Base-by-base conservation (phyloP, 2,329 filamentous ascomycete genomes). In the Diaporthe capsici region DNA sequence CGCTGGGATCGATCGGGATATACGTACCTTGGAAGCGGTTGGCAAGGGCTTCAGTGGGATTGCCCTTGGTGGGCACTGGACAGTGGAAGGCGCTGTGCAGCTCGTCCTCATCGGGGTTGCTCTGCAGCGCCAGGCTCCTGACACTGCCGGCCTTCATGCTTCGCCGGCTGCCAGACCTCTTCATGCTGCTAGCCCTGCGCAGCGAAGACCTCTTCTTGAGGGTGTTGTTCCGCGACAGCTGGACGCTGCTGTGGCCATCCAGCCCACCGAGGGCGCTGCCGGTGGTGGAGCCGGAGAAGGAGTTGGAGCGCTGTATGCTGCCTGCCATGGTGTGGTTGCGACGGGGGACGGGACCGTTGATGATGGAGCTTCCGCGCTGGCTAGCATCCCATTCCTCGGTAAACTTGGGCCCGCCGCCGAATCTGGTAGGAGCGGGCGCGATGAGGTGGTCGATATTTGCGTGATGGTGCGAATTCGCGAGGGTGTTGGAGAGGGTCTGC, bases 91-190 rank as follows among this genome's bases (percentile, higher is more conserved):
- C 95, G 84, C 94, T 98, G 82, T 96, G 94, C 79, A 89, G 88
- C 82, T 95, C 92, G 76, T 93, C 91, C 76, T 91, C 89, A 76
- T 95, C 93, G 42, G 88, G 88, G 7, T 88, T 90, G 76, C 94
- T 92, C 76, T 94, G 94, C 74, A 95, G 86, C 37, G 90, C 92
- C 75, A 98, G 88, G 80, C 95, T 97, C 80, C 92, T 92, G 71
- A 98, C 95, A 82, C 95, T 98, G 73, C 95, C 96, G 39, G 96
- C 95, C 81, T 92, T 93, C 85, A 94, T 91, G 83, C 95, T 98
- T 79, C 92, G 91, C 72, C 94, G 92, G 84, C 96, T 98, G 78
- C 92, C 89, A 82, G 92, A 95, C 79, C 95, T 93, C 84, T 92
- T 94, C 79, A 98, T 82, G 81, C 95, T 97, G 53, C 88, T 90